Percentiles rank a stretch among this genome's conserved stretches.
These are phyloP conservation scores for Apiotrichum laibachii DNA, from an alignment of 1,284 basidiomycete species.

Conservation along the genomic window DNA sequence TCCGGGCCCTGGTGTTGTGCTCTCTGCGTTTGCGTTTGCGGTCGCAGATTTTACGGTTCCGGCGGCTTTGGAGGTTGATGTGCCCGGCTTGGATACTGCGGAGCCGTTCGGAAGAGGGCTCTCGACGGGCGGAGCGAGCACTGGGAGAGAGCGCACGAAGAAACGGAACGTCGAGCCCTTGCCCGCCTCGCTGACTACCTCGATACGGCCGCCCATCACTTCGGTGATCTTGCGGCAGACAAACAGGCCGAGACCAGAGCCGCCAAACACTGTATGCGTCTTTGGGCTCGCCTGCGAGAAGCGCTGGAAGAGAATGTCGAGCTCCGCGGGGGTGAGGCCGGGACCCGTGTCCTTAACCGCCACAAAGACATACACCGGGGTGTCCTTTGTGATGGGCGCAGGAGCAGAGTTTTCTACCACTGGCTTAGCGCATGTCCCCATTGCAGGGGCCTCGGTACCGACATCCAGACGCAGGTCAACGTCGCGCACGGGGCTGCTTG, in stretches of 20 bases:
- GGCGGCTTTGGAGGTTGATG: too few relatives aligned
- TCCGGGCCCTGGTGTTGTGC: not conserved
- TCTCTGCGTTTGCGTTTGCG: not conserved
- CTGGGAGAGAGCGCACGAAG: constrained; percentile 33
- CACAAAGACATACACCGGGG: constrained; percentile 21
- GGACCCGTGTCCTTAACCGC: constrained; percentile 31
- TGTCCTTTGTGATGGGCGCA: constrained; percentile 16
- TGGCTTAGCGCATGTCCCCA: constrained; percentile 5
- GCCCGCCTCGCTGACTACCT: constrained; percentile 39
- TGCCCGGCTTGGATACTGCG: too few relatives aligned
- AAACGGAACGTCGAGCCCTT: constrained; percentile 50
- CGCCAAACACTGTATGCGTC: constrained; percentile 36
- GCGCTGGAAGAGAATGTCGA: constrained; percentile 28
- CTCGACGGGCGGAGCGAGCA: not conserved
- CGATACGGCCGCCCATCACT: constrained; percentile 45
- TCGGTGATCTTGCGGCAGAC: constrained; percentile 40
- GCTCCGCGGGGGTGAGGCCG: constrained; percentile 26
- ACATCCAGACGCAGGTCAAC: constrained; percentile 43
- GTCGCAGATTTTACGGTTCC: not conserved
- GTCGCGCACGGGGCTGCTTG: constrained; percentile 22
- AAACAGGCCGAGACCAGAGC: constrained; percentile 39
- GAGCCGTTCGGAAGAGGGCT: too few relatives aligned
- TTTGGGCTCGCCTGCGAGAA: constrained; percentile 34
- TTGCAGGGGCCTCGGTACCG: constrained; percentile 21
- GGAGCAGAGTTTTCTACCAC: not conserved